Evolutionary conservation across 177 flowering plant species (phyloP).

Genomic region (Vitis hybrid): DNA sequence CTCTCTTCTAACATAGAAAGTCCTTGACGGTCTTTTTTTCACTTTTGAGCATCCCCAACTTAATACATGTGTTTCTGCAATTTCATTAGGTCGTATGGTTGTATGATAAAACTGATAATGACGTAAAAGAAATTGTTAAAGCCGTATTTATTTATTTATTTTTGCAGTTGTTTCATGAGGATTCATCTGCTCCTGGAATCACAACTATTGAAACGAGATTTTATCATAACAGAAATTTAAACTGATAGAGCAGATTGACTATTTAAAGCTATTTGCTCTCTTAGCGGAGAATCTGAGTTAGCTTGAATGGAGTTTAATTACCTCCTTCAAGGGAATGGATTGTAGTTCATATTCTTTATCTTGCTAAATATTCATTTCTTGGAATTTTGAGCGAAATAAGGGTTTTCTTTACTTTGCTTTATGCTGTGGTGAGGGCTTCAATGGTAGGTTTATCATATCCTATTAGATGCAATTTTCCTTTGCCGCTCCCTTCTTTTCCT

Average conservation of each 20-base stretch:
- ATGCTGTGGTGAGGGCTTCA: neutral
- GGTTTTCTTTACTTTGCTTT: neutral
- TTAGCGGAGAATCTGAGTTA: neutral
- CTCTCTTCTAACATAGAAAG: neutral
- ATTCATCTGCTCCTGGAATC: too few species aligned
- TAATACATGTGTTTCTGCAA: neutral
- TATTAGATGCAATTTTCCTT: neutral
- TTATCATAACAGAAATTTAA: too few species aligned
- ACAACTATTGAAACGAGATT: too few species aligned
- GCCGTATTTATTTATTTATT: too few species aligned
- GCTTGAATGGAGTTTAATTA: neutral
- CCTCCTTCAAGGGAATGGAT: neutral
- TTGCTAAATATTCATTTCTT: neutral
- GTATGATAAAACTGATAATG: too few species aligned
- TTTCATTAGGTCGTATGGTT: neutral
- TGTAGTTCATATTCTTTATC: neutral
- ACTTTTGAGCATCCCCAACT: neutral
- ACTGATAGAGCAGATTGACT: neutral
- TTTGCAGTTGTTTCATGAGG: too few species aligned
- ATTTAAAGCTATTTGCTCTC: neutral
- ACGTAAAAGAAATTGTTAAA: too few species aligned
- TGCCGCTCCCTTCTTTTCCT: neutral
- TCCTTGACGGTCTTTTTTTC: neutral
- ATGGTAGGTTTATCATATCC: neutral
- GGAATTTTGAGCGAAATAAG: neutral